Base-by-base conservation (phyloP, 2,329 filamentous ascomycete species). In the Colletotrichum cordylinicola region DNA sequence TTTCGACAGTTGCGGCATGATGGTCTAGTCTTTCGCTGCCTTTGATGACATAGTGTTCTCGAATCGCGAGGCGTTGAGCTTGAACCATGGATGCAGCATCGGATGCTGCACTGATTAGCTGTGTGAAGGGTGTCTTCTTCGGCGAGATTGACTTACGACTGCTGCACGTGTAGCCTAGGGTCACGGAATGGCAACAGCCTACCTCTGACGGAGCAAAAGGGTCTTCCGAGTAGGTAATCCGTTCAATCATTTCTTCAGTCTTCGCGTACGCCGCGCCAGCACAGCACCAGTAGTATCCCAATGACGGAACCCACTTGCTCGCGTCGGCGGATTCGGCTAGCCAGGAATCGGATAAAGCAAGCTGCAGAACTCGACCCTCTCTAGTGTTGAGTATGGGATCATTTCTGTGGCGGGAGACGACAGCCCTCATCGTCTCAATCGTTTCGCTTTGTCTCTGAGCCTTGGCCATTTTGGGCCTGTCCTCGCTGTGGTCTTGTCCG, bases 171-270 rank as follows among this genome's bases (percentile, higher is more conserved):
- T 21, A 52, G n/a, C 8, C n/a, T 52, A 21, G 18, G n/a, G 10
- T n/a, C 6, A 55, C 9, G 35, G 61, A 67, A 35, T 31, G 61
- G 27, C 66, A 31, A 35, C 62, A 72, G 27, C 15, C 43, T 39
- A 29, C 37, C 6, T 62, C 72, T 24, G 61, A 52, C 21, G 72
- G 72, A 67, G 37, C 39, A 18, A 75, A 33, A 16, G 72, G 72
- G 16, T 75, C 72, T 62, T 75, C 72, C 10, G 37, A 56, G 62
- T 72, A 72, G 37, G 72, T 69, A 48, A 43, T 64, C 21, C 72
- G 61, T 43, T 75, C 72, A 7, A 75, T 39, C 33, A 37, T 75
- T 43, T 72, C 72, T 16, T 62, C 72, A 9, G 72, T 75, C 21
- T 65, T 62, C 24, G 61, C 69, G 56, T 75, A 75, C 9, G 56